Evolutionary conservation across 306 rosid species (phyloP).

Genomic region (Malus asiatica): DNA sequence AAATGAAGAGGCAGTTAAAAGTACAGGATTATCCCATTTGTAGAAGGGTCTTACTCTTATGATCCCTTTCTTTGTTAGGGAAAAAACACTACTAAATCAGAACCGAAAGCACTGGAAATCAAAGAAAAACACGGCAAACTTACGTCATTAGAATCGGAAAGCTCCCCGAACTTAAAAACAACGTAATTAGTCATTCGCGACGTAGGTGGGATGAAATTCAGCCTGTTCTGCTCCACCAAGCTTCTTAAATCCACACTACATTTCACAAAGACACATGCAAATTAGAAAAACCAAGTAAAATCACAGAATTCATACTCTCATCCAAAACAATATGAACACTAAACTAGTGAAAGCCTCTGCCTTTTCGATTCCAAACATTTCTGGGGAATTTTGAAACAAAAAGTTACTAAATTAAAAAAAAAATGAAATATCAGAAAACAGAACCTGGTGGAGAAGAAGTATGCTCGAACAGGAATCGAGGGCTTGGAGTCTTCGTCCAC

Average conservation of each 20-base stretch:
- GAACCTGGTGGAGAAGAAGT: slow-evolving; percentile 79
- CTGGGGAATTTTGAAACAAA: background rate
- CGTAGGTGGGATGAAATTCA: slow-evolving; percentile 72
- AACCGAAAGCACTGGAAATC: background rate
- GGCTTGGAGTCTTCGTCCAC: slow-evolving; percentile 42
- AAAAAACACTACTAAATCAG: background rate
- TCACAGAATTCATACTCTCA: background rate
- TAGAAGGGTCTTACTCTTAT: background rate
- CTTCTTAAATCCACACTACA: slow-evolving; percentile 88
- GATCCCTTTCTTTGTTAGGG: background rate
- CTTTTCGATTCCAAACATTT: background rate
- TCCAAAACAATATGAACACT: background rate
- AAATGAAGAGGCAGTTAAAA: background rate
- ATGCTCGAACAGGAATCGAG: slow-evolving; percentile 79
- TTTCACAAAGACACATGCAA: slow-evolving; percentile 4
- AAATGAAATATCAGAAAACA: background rate
- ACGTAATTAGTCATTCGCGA: slow-evolving; percentile 92
- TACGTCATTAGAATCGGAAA: slow-evolving; percentile 41
- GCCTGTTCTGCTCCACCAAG: slow-evolving; percentile 86
- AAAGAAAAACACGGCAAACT: slow-evolving; percentile 6
- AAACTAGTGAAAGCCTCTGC: background rate
- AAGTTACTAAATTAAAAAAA: background rate
- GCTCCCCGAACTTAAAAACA: slow-evolving; percentile 75
- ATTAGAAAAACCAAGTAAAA: background rate
- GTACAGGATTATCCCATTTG: background rate